These are phyloP conservation scores for Meredithiella fracta DNA, from an alignment of 2,329 filamentous ascomycete species.

Conservation along the genomic window DNA sequence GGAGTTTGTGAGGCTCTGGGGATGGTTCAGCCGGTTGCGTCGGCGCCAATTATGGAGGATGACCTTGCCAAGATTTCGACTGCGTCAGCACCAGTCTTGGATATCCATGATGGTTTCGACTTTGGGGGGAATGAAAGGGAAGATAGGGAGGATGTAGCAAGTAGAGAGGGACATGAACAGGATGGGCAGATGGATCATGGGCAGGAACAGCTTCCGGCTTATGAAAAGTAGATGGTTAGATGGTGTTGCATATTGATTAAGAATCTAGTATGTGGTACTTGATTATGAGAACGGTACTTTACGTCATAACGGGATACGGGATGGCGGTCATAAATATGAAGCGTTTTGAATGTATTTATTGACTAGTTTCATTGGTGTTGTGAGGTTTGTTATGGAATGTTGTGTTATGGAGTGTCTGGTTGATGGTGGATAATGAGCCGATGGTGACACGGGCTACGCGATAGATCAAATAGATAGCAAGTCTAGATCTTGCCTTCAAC, in stretches of 20 bases:
- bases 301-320: background rate
- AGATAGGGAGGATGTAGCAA: background rate
- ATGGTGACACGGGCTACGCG: too few species aligned
- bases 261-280: too few species aligned
- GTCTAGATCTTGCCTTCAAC: slow-evolving; percentile 23
- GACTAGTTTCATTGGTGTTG: background rate
- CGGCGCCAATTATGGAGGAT: slow-evolving; percentile 36
- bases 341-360: background rate
- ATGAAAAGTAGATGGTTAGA: slow-evolving; percentile 20
- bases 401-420: too few species aligned
- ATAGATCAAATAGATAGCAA: background rate
- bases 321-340: too few species aligned
- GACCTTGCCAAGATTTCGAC: too few species aligned
- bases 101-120: slow-evolving; percentile 16
- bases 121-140: slow-evolving; percentile 28
- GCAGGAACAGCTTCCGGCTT: slow-evolving; percentile 25
- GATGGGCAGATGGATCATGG: slow-evolving; percentile 4
- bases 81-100: slow-evolving; percentile 20
- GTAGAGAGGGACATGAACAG: background rate
- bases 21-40: slow-evolving; percentile 33
- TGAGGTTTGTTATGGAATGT: background rate
- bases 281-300: too few species aligned
- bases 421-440: too few species aligned
- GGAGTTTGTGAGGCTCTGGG: slow-evolving; percentile 23
- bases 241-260: background rate